Base-by-base conservation (phyloP, 768 basidiomycete genomes). In the Pleurotus pulmonarius region DNA sequence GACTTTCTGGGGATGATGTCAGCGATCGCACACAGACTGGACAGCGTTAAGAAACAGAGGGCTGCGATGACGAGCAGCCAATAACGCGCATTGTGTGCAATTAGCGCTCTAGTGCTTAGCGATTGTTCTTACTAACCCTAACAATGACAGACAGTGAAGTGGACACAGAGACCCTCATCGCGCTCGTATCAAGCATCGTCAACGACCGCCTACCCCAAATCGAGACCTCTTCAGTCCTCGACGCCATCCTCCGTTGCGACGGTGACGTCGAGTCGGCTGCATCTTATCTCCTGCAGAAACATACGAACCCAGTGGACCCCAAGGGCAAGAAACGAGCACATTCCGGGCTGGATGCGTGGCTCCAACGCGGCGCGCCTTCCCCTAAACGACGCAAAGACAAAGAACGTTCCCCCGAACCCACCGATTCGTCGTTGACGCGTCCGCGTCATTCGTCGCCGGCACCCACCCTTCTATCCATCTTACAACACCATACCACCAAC, bases 81-180 rank as follows among this genome's bases (percentile, higher is more conserved):
- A 29, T 29, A 29, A 9, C 1, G 29, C 29, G 11, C 8, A n/a
- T n/a, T n/a, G n/a, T n/a, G n/a, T n/a, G n/a, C n/a, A n/a, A n/a
- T n/a, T 20, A 20, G 20, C 20, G 20, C 20, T 20, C 20, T 20
- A 20, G 20, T 3, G 20, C 20, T 20, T 20, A 20, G 20, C 20
- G 1, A 20, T 20, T 3, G 20, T 20, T 20, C 20, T 20, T 20
- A 20, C 20, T 20, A 20, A 20, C 20, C n/a, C n/a, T n/a, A 29
- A 29, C 9, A 34, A 34, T 34, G 29, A 11, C 29, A 2, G 29
- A 34, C 29, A 34, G 29, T 34, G 9, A 11, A 3, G 29, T 11
- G 54, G 87, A 89, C 69, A 92, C 87, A 0, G 90, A 92, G 26
- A 82, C 74, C 5, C 74, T 90, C 34, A 72, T 92, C 43, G 87